Conservation (phyloP, 2,329 filamentous ascomycete genomes). For the Alternaria angustiovoidea region DNA sequence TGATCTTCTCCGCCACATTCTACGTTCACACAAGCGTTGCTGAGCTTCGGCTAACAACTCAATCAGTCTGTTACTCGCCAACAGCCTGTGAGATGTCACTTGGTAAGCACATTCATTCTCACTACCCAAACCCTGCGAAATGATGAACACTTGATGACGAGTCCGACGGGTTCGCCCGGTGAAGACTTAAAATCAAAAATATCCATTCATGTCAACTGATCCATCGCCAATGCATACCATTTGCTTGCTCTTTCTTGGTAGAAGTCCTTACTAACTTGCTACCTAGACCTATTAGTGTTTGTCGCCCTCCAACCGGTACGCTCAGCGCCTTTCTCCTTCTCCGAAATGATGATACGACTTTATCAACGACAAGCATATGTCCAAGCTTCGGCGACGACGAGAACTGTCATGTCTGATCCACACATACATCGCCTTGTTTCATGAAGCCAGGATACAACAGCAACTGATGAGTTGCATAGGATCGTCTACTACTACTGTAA, state of each 20-base stretch:
- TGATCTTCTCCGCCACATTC: conserved; percentile 62
- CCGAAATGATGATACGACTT: conserved; percentile 79
- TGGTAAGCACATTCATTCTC: conserved; percentile 29
- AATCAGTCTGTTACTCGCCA: background rate
- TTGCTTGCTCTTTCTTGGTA: conserved; percentile 2
- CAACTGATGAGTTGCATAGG: conserved; percentile 19
- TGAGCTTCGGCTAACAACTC: conserved; percentile 19
- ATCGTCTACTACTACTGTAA: background rate
- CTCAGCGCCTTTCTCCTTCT: conserved; percentile 12
- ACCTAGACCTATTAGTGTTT: conserved; percentile 15
- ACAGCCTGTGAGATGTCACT: background rate
- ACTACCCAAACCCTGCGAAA: conserved; percentile 25
- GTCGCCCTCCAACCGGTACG: conserved; percentile 29
- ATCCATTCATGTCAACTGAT: conserved; percentile 73
- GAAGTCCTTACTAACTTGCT: conserved; percentile 14
- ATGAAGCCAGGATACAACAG: conserved; percentile 3
- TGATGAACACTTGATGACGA: conserved; percentile 74
- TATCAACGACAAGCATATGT: conserved; percentile 97
- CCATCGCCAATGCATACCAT: conserved; percentile 5
- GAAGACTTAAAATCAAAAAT: conserved; percentile 66
- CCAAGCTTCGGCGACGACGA: conserved; percentile 72
- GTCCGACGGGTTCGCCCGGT: conserved; percentile 76
- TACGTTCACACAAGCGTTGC: background rate
- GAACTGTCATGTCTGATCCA: conserved; percentile 49
- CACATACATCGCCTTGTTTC: conserved; percentile 8